Base-by-base conservation (phyloP, 139 green algal species). In the Tetraselmis chui region DNA sequence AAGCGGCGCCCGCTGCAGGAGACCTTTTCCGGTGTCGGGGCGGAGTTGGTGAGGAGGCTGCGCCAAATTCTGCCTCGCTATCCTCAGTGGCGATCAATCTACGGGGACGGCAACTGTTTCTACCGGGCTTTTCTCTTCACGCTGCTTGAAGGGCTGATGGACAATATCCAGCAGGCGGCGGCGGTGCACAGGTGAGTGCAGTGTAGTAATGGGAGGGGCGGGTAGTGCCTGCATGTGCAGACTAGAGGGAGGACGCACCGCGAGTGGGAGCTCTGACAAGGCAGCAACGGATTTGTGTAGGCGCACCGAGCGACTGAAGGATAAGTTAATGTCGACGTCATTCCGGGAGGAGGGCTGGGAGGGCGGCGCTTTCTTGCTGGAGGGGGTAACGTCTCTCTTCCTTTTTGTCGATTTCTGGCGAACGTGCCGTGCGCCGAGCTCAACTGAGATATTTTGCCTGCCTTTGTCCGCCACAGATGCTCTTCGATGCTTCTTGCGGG, bases 91-190 rank as follows among this genome's bases (percentile, higher is more conserved):
- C 45, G 45, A 18, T 67, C 45, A 5, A 67, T 67, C 45, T 25
- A 67, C 45, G 84, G 84, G 2, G 84, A 87, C 80, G 84, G 84
- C 84, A 87, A 87, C 84, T 87, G 84, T 74, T 87, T 87, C 59
- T 85, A 87, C 78, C 84, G 84, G n/a, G 80, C 80, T 24, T 81
- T 81, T 2, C 76, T 87, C 25, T 87, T 87, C 45, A 77, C 67
- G 24, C 29, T 85, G 80, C 31, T 87, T 74, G 84, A 87, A 67
- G 45, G 45, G 11, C 45, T 67, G 11, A 5, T 67, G 11, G 45
- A 18, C 11, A 18, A 67, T 18, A 5, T 5, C 45, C 5, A 18
- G 45, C 45, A 67, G 45, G 45, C 45, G 18, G 11, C 11, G 45
- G 45, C 45, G 45, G 45, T 67, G 45, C 45, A 67, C 45, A 67